A percentile compares a stretch with the other conserved stretches of the same genome.
Conservation (phyloP, 805 yeast species). For the Monosporozyma solicola region DNA sequence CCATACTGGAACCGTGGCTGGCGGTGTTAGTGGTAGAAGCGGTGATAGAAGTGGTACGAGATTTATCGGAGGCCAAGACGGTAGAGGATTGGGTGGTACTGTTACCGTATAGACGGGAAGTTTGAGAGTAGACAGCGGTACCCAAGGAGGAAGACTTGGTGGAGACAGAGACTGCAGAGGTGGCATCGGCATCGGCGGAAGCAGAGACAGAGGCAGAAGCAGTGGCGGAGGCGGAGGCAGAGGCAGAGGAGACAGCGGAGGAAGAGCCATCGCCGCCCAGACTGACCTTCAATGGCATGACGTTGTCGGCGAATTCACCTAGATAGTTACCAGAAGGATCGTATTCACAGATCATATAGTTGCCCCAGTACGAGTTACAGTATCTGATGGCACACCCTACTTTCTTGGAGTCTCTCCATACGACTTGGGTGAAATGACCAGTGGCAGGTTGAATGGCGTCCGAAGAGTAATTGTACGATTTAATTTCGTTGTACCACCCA, state of each 20-base stretch:
- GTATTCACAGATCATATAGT: conserved; percentile 69
- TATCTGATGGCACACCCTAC: conserved; percentile 64
- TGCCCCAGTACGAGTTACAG: conserved; percentile 46
- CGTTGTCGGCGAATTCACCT: conserved; percentile 40
- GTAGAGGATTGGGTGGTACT: neutral
- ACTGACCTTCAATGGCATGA: conserved; percentile 8
- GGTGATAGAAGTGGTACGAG: too few relatives aligned
- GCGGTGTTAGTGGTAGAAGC: too few relatives aligned
- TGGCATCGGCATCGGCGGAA: neutral
- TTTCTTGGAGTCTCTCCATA: conserved; percentile 54
- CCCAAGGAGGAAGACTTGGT: neutral
- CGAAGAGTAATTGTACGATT: conserved; percentile 43
- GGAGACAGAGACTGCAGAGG: neutral
- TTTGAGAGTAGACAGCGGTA: neutral
- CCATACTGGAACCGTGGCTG: too few relatives aligned
- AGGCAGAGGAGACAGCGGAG: neutral
- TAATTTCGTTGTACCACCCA: conserved; percentile 67
- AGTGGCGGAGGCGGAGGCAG: neutral
- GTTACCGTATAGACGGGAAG: neutral
- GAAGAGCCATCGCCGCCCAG: neutral
- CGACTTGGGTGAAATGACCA: conserved; percentile 74
- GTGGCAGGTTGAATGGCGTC: conserved; percentile 34
- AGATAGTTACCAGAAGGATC: conserved; percentile 62
- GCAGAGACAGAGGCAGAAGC: neutral
- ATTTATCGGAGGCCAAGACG: neutral